phyloP scores from a whole-genome alignment of 805 yeast species.

The Candida xyloterini region DNA sequence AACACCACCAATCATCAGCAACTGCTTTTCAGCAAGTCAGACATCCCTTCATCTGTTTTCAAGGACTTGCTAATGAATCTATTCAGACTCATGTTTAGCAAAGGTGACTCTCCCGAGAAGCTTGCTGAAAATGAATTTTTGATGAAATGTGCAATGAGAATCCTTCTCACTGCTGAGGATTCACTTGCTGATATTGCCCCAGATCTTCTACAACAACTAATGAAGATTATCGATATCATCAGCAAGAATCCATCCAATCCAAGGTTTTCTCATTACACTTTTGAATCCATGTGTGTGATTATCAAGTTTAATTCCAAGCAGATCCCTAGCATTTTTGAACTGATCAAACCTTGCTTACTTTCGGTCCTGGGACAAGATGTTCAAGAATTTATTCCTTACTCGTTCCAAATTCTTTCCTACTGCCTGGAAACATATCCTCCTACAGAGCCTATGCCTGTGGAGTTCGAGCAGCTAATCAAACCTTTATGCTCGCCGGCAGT shows the following conservation, averaged over 20 bases:
- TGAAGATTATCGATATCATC: slow-evolving; percentile 66
- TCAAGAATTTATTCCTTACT: slow-evolving; percentile 91
- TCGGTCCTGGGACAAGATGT: slow-evolving; percentile 75
- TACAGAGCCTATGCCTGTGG: slow-evolving; percentile 52
- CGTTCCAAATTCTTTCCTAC: slow-evolving; percentile 84
- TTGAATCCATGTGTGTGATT: slow-evolving; percentile 81
- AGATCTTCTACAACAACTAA: slow-evolving; percentile 58
- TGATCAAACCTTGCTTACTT: slow-evolving; percentile 66
- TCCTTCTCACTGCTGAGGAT: slow-evolving; percentile 69
- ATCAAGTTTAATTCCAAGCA: slow-evolving; percentile 47
- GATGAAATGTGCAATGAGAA: slow-evolving; percentile 85
- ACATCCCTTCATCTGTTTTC: slow-evolving; percentile 59
- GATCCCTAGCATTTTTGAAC: slow-evolving; percentile 41
- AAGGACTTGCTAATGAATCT: slow-evolving; percentile 62
- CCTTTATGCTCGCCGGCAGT: slow-evolving; percentile 87
- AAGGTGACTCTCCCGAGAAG: slow-evolving; percentile 74
- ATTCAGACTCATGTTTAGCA: slow-evolving; percentile 61
- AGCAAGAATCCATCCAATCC: slow-evolving; percentile 95
- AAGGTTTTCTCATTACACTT: slow-evolving; percentile 82
- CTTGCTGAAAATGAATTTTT: slow-evolving; percentile 92
- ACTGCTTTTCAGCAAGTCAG: slow-evolving; percentile 68
- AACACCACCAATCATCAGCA: slow-evolving; percentile 50
- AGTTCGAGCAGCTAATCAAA: slow-evolving; percentile 62
- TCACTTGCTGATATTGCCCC: slow-evolving; percentile 45
- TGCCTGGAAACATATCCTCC: slow-evolving; percentile 61